A percentile compares a stretch with the other conserved stretches of the same genome.
Evolutionary conservation across 805 yeast species (phyloP).

Genomic region (Saturnispora quitensis): DNA sequence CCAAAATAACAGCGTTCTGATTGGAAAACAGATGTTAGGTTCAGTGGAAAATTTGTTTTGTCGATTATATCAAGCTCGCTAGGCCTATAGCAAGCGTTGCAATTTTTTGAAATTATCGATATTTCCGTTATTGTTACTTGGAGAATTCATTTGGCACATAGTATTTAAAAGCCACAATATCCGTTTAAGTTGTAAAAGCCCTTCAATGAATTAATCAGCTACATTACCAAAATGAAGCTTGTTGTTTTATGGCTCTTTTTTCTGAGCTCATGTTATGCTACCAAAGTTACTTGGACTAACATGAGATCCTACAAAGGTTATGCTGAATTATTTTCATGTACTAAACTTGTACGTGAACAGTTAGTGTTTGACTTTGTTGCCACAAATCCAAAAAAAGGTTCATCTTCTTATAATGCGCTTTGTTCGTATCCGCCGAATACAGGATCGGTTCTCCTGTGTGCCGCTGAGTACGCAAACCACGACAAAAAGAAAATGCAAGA

Average conservation of each 20-base stretch:
- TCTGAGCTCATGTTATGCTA: background rate
- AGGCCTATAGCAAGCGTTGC: background rate
- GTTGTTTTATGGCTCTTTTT: background rate
- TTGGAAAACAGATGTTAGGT: background rate
- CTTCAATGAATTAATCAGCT: background rate
- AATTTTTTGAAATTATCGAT: background rate
- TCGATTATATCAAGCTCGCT: background rate
- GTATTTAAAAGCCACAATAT: background rate
- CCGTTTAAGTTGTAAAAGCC: background rate
- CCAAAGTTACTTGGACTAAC: background rate
- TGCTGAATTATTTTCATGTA: background rate
- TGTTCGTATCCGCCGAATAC: constrained; percentile 16
- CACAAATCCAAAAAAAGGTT: background rate
- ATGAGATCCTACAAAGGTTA: background rate
- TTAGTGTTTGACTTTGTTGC: background rate
- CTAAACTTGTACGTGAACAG: background rate
- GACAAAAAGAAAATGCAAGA: background rate
- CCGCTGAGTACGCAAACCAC: constrained; percentile 5
- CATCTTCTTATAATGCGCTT: background rate
- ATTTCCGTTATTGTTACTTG: background rate
- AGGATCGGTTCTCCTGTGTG: constrained; percentile 14
- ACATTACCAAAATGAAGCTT: background rate
- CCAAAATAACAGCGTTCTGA: background rate
- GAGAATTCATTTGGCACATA: background rate
- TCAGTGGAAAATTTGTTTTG: background rate